Base-by-base conservation (phyloP, 2,329 filamentous ascomycete species). In the Cordyceps cicadae region DNA sequence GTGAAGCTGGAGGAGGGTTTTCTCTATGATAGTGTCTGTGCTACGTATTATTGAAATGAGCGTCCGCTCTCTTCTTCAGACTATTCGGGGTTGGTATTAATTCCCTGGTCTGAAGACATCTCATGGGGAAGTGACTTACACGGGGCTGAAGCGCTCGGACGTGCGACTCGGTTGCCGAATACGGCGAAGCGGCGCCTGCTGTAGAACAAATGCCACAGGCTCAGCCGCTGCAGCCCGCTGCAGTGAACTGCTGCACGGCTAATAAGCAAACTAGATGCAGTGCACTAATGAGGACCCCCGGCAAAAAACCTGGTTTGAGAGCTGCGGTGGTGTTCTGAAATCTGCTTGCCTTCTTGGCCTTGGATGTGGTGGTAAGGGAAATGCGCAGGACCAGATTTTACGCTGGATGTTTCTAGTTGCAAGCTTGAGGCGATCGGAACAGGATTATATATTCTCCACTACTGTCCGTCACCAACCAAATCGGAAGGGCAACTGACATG, bases 311-410 rank as follows among this genome's bases (percentile, higher is more conserved):
- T 61, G 59, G 52, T 61, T 61, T 56, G 59, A 56, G 39, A 56
- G 59, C 53, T 61, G 52, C 54, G 59, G 54, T 37, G 19, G 45
- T 61, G 59, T 61, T 46, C 53, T 61, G 59, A 61, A 57, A 61
- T 61, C 53, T 61, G 54, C 54, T 24, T 53, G 46, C 48, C 37
- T 34, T 26, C n/a, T 15, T 19, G 26, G 43, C n/a, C 15, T 19
- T 26, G 15, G 49, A 14, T 24, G 11, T 24, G 39, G 45, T 55
- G 59, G 52, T 54, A 61, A 49, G 59, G 53, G 39, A 61, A 57
- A 46, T 61, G 24, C 59, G 59, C 59, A 56, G 59, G 59, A 51
- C 59, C 54, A 57, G 46, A 49, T 52, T 56, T 56, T 61, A 56
- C 59, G 54, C 59, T 46, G 58, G 58, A 53, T 51, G 37, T 58